Conservation (phyloP, 176 grass and related monocot genomes). For the Aegilops umbellulata region DNA sequence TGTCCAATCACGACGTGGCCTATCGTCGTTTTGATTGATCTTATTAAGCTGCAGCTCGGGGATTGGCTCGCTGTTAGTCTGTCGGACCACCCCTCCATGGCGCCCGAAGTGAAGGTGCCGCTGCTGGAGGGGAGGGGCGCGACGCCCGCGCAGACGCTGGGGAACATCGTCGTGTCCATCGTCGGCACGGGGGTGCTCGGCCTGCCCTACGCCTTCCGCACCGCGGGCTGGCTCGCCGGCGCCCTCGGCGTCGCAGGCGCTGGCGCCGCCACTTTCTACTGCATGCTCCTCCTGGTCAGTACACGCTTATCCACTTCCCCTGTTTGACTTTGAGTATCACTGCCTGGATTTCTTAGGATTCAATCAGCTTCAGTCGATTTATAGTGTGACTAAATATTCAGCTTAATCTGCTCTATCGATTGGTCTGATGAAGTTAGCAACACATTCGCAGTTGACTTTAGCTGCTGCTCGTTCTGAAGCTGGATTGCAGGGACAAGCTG, state of each 20-base stretch:
- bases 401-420: neutral
- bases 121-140: conserved; percentile 41
- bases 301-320: neutral
- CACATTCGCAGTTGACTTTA: neutral
- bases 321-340: neutral
- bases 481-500: conserved; percentile 73
- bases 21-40: neutral
- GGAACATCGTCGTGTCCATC: conserved; percentile 91
- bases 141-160: conserved; percentile 62
- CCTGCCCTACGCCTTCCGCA: conserved; percentile 77
- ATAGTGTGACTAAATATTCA: neutral
- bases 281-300: conserved; percentile 91
- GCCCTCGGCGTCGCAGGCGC: conserved; percentile 52
- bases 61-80: neutral
- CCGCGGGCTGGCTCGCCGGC: conserved; percentile 61
- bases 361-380: neutral
- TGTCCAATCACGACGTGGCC: neutral
- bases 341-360: neutral
- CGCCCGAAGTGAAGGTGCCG: conserved; percentile 22
- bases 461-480: neutral
- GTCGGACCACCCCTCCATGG: neutral
- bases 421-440: neutral
- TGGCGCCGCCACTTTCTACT: conserved; percentile 68
- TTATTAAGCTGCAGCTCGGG: neutral
- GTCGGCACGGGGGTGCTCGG: conserved; percentile 82